These are phyloP conservation scores for Talaromyces adpressus DNA, from an alignment of 495 filamentous ascomycete genomes.

Conservation along the genomic window DNA sequence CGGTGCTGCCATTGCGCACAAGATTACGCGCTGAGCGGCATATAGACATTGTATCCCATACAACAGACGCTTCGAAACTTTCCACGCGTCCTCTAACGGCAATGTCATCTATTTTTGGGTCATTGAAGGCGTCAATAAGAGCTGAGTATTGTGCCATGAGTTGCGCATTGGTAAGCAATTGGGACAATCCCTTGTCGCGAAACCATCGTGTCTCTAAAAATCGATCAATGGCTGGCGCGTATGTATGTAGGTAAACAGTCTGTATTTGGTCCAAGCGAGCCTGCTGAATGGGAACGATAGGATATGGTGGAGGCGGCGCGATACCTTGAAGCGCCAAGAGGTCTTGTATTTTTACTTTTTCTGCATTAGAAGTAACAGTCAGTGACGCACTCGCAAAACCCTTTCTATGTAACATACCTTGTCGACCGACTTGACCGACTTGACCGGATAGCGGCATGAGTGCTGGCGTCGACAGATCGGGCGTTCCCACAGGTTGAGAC, in stretches of 20 bases:
- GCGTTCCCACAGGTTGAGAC: constrained; percentile 23
- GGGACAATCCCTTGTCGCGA: constrained; percentile 40
- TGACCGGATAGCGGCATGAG: constrained; percentile 17
- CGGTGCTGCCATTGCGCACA: constrained; percentile 28
- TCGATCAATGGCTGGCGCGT: constrained; percentile 66
- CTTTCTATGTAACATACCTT: constrained; percentile 22
- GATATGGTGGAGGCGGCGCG: constrained; percentile 51
- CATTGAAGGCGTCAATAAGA: constrained; percentile 47
- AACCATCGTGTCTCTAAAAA: constrained; percentile 88
- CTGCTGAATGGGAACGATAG: constrained; percentile 45
- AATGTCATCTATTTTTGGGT: constrained; percentile 31
- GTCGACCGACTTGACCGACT: constrained; percentile 23
- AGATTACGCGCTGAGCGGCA: constrained; percentile 35
- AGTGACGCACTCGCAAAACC: not conserved
- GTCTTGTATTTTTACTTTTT: constrained; percentile 69
- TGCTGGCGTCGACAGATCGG: constrained; percentile 16
- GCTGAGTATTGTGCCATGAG: constrained; percentile 57
- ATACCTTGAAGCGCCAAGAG: constrained; percentile 61
- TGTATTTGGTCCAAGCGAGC: constrained; percentile 60
- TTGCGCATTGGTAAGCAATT: constrained; percentile 49
- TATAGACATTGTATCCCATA: constrained; percentile 57
- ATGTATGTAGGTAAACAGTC: constrained; percentile 67
- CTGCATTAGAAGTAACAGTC: constrained; percentile 30
- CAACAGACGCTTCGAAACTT: constrained; percentile 61
- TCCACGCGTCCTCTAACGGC: constrained; percentile 42